Base-by-base conservation (phyloP, 495 filamentous ascomycete genomes). In the Podospora tetraspora region DNA sequence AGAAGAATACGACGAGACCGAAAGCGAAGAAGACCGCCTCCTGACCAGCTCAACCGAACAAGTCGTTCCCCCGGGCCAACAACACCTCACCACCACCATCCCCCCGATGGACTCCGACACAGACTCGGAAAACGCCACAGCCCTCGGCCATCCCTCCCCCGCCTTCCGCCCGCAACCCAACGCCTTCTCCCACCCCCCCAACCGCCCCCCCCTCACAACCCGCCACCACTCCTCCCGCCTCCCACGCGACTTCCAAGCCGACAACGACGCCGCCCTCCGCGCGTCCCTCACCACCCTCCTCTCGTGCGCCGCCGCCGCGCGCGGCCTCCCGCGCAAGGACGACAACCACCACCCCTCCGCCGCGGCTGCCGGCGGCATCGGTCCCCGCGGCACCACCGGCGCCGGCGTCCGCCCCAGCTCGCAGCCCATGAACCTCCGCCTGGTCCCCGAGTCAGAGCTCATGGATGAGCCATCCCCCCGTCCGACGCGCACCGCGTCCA, bases 211-310 rank as follows among this genome's bases (percentile, higher is more conserved):
- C 27, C 78, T 83, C 63, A 66, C 76, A 60, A 70, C 74, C 43
- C 78, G 80, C 63, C 77, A 80, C 4, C 77, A 80, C 4, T 72
- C 79, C 29, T 77, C 77, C 16, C 77, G 82, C 60, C 60, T 77
- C 29, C 82, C 83, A 64, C 87, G 88, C 59, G 74, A 74, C 34
- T 87, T 92, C 73, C 89, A 90, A 69, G 87, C 91, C 25, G 93
- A 97, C 66, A 93, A 97, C 71, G 95, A 99, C 76, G 94, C 92
- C 25, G 95, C 94, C 0, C 86, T 99, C 1, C 89, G 95, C 52
- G 93, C 95, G 8, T 96, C 92, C 66, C 83, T 99, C 4, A 96
- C 93, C 8, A 99, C 95, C 3, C 86, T 99, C n/a, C 86, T 99
- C 5, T 96, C 93, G 57, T 94, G 91, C 75, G 95, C 92, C 1